phyloP scores from a whole-genome alignment of 108 stramenopile genomes.

The Mediolabrus comicus region DNA sequence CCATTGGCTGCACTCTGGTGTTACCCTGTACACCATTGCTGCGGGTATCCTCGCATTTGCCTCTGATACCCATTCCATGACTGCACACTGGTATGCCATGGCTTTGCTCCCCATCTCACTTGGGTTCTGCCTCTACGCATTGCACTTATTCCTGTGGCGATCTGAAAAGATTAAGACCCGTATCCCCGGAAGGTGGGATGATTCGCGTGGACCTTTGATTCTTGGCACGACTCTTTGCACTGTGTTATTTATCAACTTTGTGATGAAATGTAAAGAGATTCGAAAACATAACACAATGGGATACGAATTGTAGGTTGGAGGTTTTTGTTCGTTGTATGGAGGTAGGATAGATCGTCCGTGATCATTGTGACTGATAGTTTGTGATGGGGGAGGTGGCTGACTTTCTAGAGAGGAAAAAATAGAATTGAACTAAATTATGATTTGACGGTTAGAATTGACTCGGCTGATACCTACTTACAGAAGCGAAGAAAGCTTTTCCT shows the following conservation, averaged over 20 bases:
- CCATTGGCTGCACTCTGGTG: slow-evolving; percentile 90
- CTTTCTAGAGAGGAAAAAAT: too few relatives aligned
- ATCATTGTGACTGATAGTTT: too few relatives aligned
- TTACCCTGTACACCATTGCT: slow-evolving; percentile 81
- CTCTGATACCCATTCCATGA: slow-evolving; percentile 43
- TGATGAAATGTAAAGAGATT: slow-evolving; percentile 56
- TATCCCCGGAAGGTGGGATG: slow-evolving; percentile 90
- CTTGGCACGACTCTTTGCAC: slow-evolving; percentile 65
- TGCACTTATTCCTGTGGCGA: slow-evolving; percentile 83
- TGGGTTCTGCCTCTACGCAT: slow-evolving; percentile 81
- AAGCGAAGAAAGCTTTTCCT: too few relatives aligned
- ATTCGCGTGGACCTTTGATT: slow-evolving; percentile 82
- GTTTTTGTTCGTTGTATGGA: too few relatives aligned
- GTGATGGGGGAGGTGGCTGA: too few relatives aligned
- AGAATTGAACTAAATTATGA: too few relatives aligned
- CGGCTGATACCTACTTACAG: too few relatives aligned
- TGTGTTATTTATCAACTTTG: slow-evolving; percentile 73
- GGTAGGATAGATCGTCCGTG: too few relatives aligned
- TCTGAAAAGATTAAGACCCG: slow-evolving; percentile 81
- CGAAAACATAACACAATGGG: slow-evolving; percentile 16
- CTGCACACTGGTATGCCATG: slow-evolving; percentile 81
- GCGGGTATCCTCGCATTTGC: slow-evolving; percentile 85
- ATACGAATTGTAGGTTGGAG: slow-evolving; percentile 9
- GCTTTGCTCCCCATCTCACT: slow-evolving; percentile 74
- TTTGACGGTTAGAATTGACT: too few relatives aligned